A percentile compares a stretch with the other conserved stretches of the same genome.
phyloP scores from a whole-genome alignment of 2,329 filamentous ascomycete species.

The Fusarium sp. region DNA sequence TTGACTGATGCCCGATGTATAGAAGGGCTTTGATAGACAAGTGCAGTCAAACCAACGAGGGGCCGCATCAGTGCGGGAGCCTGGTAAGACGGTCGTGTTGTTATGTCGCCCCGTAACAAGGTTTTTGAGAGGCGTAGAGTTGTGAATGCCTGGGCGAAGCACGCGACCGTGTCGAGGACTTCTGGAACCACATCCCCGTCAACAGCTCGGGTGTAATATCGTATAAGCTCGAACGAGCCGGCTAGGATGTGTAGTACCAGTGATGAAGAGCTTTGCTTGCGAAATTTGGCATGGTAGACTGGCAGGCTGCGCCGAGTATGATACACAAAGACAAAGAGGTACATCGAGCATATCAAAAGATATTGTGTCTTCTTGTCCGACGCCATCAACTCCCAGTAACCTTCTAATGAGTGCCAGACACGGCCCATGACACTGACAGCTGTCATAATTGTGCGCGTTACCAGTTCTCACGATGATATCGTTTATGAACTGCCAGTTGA shows the following conservation, averaged over 20 bases:
- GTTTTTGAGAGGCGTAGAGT: not conserved
- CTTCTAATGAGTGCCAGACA: not conserved
- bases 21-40: not conserved
- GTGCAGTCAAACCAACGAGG: not conserved
- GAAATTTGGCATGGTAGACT: not conserved
- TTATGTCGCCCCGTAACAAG: not conserved
- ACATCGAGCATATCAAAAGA: not conserved
- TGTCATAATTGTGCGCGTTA: not conserved
- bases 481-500: not conserved
- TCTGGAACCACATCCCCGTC: not conserved
- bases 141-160: not conserved
- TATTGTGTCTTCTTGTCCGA: not conserved
- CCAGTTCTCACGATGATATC: not conserved
- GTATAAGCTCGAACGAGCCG: not conserved
- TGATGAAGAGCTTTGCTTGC: not conserved
- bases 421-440: not conserved
- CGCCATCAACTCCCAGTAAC: not conserved
- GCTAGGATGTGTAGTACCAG: not conserved
- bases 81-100: constrained; percentile 1
- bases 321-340: not conserved
- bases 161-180: not conserved
- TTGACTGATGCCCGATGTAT: not conserved
- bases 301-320: constrained; percentile 3
- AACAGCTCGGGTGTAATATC: not conserved
- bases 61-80: constrained; percentile 4